Evolutionary conservation across 2,329 filamentous ascomycete genomes (phyloP), one percentile per base, ranked within the genome.

Genomic region (Trichoderma atrobrunneum): DNA sequence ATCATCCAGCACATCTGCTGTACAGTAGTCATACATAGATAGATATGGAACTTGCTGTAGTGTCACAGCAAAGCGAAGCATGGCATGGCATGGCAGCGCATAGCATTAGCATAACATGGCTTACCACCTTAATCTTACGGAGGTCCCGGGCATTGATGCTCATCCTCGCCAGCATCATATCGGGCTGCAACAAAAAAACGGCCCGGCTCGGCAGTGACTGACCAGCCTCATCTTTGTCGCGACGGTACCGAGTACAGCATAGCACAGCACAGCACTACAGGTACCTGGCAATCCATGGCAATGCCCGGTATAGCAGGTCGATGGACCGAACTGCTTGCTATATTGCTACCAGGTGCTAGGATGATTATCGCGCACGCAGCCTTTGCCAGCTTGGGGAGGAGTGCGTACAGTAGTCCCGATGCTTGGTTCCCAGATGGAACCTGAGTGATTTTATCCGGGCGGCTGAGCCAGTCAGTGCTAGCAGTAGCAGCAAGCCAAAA

Each of bases 381-480:
- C 54, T 59, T 69, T 69, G 65, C 67, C 67, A 28, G 67, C 67
- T 62, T 70, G 66, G 66, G 66, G 66, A 69, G 66, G 66, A 69
- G 66, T 69, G 66, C 66, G 66, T 6, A 69, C 66, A 69, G 64
- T 56, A 67, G 64, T 54, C 26, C 64, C 64, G 64, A 59, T 69
- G 54, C 36, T 36, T 69, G 67, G 57, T 34, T 34, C 18, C 56
- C n/a, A 70, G 67, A 70, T 70, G 67, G 67, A 70, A 70, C 67
- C 67, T 70, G 67, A 70, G 67, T 70, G 67, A 70, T 70, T 70
- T 70, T 70, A 70, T 36, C 67, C 67, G 67, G 64, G 57, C 67
- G 67, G 67, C 56, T 62, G 67, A 70, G 67, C 67, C 54, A 24
- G 60, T 70, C 39, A 43, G 16, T 43, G 16, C 39, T 43, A 43